These are phyloP conservation scores for Aspergillus tanneri DNA, from an alignment of 2,329 filamentous ascomycete genomes.

Conservation along the genomic window DNA sequence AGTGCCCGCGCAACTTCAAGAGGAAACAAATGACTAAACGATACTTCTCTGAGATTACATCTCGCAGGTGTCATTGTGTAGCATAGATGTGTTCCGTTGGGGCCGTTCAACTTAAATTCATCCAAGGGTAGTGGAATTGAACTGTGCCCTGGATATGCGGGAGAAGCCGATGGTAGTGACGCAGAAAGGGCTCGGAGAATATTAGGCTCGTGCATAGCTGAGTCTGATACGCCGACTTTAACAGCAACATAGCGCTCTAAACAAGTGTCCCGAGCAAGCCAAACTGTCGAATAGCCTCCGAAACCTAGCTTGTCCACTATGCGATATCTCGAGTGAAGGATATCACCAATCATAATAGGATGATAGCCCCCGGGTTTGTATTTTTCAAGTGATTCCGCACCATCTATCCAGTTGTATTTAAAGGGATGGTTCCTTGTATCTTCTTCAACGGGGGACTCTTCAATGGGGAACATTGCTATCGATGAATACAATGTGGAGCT, in stretches of 20 bases:
- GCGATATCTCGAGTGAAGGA: not conserved
- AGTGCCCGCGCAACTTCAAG: constrained; percentile 30
- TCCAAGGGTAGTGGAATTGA: not conserved
- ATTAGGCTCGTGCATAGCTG: not conserved
- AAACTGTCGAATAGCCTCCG: not conserved
- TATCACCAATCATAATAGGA: not conserved
- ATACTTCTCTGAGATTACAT: constrained; percentile 25
- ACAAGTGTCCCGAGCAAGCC: not conserved
- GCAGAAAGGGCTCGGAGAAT: not conserved
- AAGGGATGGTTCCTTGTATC: not conserved
- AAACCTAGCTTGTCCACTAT: not conserved
- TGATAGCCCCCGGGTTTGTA: not conserved
- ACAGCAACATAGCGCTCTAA: not conserved
- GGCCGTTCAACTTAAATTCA: not conserved
- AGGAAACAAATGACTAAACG: constrained; percentile 26
- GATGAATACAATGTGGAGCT: not conserved
- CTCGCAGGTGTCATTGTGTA: not conserved
- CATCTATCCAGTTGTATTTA: not conserved
- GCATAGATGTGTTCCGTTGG: not conserved
- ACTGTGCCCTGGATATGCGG: not conserved
- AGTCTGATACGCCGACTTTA: not conserved
- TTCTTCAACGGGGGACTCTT: no score
- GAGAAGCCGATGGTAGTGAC: not conserved
- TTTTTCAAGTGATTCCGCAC: not conserved
- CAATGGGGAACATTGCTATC: not conserved